Conservation (phyloP, 163 green algal species). For the Scenedesmus sp. region DNA sequence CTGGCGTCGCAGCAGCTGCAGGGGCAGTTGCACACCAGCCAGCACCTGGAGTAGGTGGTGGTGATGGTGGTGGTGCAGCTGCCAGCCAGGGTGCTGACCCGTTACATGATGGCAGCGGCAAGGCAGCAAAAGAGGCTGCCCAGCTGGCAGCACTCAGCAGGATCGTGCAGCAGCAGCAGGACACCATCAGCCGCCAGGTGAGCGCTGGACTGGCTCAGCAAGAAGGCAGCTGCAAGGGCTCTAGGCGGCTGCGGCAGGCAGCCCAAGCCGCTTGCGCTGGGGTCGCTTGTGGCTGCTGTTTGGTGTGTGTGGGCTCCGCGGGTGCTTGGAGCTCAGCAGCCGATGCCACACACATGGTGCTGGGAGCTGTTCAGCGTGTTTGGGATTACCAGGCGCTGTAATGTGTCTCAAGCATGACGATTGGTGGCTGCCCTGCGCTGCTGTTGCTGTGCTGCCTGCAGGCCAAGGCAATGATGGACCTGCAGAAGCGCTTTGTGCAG, state of each 20-base stretch:
- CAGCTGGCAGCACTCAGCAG: conserved; percentile 38
- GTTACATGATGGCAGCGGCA: neutral
- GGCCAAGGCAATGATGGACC: conserved; percentile 31
- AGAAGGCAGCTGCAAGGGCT: neutral
- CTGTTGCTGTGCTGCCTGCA: conserved; percentile 12
- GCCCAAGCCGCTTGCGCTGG: neutral
- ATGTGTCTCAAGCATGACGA: too few species aligned
- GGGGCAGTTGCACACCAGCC: neutral
- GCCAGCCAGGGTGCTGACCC: neutral
- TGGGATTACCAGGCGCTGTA: neutral
- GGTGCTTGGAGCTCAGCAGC: too few species aligned
- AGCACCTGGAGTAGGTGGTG: neutral
- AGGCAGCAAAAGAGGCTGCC: conserved; percentile 6
- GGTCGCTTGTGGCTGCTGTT: neutral
- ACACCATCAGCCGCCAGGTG: conserved; percentile 48
- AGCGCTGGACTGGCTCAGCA: neutral
- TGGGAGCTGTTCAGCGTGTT: neutral
- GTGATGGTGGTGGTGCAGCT: neutral
- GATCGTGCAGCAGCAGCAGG: conserved; percentile 45
- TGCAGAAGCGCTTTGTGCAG: conserved; percentile 47
- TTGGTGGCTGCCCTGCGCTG: neutral
- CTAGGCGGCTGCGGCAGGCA: neutral
- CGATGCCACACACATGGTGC: too few species aligned
- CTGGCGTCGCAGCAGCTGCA: neutral
- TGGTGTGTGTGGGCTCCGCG: too few species aligned